Evolutionary conservation across 148 eudicot genomes (phyloP).

Genomic region (Heliosperma pusillum): DNA sequence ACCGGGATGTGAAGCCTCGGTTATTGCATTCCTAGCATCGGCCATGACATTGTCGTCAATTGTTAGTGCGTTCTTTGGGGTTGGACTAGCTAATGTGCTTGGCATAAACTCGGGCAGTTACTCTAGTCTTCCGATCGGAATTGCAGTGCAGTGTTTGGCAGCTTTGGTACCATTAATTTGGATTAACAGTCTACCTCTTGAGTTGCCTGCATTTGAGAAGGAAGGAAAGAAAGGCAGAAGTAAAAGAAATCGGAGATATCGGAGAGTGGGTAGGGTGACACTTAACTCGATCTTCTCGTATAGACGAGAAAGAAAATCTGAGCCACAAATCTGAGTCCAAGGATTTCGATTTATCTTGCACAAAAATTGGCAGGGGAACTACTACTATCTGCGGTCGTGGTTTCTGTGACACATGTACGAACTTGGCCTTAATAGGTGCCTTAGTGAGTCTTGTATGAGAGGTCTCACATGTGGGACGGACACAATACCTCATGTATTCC

Average conservation of each 20-base stretch:
- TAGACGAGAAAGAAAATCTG: slow-evolving; percentile 52
- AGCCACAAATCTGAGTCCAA: slow-evolving; percentile 27
- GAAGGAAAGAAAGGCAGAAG: slow-evolving; percentile 48
- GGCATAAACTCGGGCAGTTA: slow-evolving; percentile 61
- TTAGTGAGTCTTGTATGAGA: background rate
- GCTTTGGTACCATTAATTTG: slow-evolving; percentile 69
- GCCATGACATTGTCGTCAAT: slow-evolving; percentile 74
- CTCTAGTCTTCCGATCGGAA: slow-evolving; percentile 62
- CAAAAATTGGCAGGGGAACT: background rate
- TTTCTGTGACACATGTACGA: background rate
- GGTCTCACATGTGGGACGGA: no score
- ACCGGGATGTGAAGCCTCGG: slow-evolving; percentile 83
- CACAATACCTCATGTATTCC: no score
- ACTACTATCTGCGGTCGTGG: background rate
- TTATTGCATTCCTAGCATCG: slow-evolving; percentile 79
- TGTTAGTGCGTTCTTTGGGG: slow-evolving; percentile 67
- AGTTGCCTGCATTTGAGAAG: slow-evolving; percentile 33
- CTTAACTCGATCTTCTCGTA: slow-evolving; percentile 37
- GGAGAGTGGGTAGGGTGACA: slow-evolving; percentile 55
- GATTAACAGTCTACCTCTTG: slow-evolving; percentile 46
- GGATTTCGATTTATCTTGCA: background rate
- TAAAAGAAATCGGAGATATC: slow-evolving; percentile 41
- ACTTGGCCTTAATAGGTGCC: background rate
- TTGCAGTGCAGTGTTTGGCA: slow-evolving; percentile 57
- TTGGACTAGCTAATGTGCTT: slow-evolving; percentile 67